Conservation (phyloP, 208 protist species). For the Acanthamoeba triangularis region DNA sequence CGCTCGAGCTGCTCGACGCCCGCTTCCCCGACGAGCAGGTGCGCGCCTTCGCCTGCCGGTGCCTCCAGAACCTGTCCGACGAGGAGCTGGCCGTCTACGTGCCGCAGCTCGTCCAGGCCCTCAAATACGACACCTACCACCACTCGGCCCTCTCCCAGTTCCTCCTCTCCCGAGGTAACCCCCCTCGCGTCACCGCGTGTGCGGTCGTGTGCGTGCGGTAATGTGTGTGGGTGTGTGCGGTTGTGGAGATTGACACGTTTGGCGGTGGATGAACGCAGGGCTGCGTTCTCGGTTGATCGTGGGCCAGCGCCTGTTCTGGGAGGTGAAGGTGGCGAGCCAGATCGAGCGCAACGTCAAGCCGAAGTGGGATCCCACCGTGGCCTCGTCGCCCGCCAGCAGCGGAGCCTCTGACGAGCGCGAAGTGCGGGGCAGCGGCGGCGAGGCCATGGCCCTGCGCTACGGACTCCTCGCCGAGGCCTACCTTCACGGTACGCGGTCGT, state of each 20-base stretch:
- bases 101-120: conserved; percentile 87
- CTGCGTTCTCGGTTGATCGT: conserved; percentile 81
- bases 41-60: conserved; percentile 83
- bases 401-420: background rate
- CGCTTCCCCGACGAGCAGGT: conserved; percentile 89
- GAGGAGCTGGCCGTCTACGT: conserved; percentile 86
- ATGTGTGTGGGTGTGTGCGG: background rate
- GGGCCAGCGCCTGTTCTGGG: conserved; percentile 93
- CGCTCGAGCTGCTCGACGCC: conserved; percentile 90
- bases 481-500: conserved; percentile 10
- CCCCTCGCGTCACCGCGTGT: background rate
- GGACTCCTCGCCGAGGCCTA: conserved; percentile 88
- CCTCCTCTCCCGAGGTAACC: conserved; percentile 82
- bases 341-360: conserved; percentile 73
- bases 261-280: conserved; percentile 75
- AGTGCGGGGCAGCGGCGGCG: background rate
- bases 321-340: conserved; percentile 87
- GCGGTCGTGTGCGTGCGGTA: no score
- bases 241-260: background rate
- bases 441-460: conserved; percentile 78
- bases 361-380: background rate
- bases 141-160: conserved; percentile 90
- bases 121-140: conserved; percentile 94
- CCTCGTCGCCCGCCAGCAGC: background rate
- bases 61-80: conserved; percentile 84